Base-by-base conservation (phyloP, 495 filamentous ascomycete genomes). In the Daldinia bambusicola region DNA sequence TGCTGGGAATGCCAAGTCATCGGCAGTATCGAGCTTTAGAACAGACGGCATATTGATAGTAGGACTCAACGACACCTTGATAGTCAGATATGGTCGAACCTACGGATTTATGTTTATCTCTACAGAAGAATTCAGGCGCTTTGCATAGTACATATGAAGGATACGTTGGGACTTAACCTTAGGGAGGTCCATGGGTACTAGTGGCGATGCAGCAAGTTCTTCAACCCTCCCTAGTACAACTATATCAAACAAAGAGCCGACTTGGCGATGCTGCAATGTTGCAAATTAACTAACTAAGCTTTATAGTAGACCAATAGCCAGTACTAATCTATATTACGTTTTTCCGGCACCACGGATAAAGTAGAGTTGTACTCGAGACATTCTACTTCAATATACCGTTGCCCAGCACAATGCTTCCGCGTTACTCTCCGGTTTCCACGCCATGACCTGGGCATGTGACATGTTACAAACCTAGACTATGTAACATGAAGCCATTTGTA, bases 271-370 rank as follows among this genome's bases (percentile, higher is more conserved):
- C 48, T 30, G 20, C 70, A 40, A 59, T 7, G 66, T 66, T 66
- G 61, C 61, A 73, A 34, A 66, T 66, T 69, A 45, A 66, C 61
- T n/a, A 59, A 63, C 56, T 62, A 59, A 69, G 61, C 57, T 66
- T 69, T 66, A 61, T 53, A 69, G 6, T 66, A 65, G 56, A 31
- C 70, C 66, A 73, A 73, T 73, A 52, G 41, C 43, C 13, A 41
- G 30, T 51, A 55, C 14, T 43, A 66, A 26, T 51, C 61, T 8
- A 73, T 73, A 73, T 66, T 73, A 45, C 10, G 36, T 55, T 30
- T 56, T 69, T 69, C 65, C 61, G 70, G 70, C 16, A 73, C 12
- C 61, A 73, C 66, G 70, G 70, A 57, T 73, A 73, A 73, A 73
- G 56, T 31, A 31, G 5, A 41, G 20, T 1, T 55, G 43, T 34